A percentile compares a stretch with the other conserved stretches of the same genome.
These are phyloP conservation scores for Suhomyces vadensis DNA, from an alignment of 805 yeast genomes.

Conservation along the genomic window DNA sequence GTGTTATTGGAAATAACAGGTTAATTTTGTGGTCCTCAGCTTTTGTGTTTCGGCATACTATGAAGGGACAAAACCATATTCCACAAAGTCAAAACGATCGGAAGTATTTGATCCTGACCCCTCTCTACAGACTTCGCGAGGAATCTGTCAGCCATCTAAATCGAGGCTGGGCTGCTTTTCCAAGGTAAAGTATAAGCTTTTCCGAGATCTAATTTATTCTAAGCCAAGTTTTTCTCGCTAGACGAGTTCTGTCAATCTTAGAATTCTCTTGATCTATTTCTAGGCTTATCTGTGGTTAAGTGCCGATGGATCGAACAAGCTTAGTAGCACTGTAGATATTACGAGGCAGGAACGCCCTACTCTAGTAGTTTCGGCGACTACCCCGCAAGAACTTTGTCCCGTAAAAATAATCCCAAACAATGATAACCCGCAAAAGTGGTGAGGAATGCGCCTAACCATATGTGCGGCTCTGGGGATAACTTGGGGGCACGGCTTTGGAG, in stretches of 20 bases:
- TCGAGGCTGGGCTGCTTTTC: no score
- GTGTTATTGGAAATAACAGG: neutral
- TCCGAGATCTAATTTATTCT: no score
- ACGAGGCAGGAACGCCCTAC: neutral
- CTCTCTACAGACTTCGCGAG: neutral
- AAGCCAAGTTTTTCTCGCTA: no score
- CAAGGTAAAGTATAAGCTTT: no score
- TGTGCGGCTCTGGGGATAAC: neutral
- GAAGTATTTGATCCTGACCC: neutral
- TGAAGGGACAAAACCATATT: neutral
- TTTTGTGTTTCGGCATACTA: neutral
- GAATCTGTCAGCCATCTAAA: no score
- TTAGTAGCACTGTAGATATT: no score
- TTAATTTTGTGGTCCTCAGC: neutral
- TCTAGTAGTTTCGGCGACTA: neutral
- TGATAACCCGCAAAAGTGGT: neutral
- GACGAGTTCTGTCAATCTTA: no score
- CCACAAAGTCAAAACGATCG: neutral
- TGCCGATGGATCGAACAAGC: neutral
- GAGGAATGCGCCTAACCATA: no score
- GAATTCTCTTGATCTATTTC: no score
- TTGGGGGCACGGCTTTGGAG: no score
- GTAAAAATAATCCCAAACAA: neutral
- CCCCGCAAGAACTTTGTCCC: conserved; percentile 6
- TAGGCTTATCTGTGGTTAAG: no score